These are phyloP conservation scores for Magnusiomyces suaveolens DNA, from an alignment of 1,139 yeast genomes.

Conservation along the genomic window DNA sequence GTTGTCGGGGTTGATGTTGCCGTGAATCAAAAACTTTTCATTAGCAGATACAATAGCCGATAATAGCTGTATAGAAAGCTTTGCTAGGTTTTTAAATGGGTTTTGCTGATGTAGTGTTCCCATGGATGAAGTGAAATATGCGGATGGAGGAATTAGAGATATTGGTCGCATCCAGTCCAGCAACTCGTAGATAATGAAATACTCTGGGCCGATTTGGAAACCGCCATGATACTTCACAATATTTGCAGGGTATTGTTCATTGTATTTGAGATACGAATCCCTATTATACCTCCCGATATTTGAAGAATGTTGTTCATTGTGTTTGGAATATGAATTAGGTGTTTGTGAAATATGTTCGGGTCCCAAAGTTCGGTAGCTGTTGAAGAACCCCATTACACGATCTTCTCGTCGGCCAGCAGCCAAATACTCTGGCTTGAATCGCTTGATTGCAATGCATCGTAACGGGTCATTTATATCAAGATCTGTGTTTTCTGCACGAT, in stretches of 20 bases:
- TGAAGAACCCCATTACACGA: slow-evolving; percentile 11
- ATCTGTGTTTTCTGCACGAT: slow-evolving; percentile 17
- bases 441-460: slow-evolving; percentile 19
- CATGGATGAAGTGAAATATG: background rate
- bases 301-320: background rate
- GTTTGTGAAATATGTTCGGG: too few relatives aligned
- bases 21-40: slow-evolving; percentile 52
- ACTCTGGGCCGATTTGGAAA: slow-evolving; percentile 16
- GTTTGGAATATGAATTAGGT: too few relatives aligned
- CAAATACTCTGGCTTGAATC: slow-evolving; percentile 15
- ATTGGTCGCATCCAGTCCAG: slow-evolving; percentile 17
- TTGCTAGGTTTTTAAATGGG: slow-evolving; percentile 17
- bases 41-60: slow-evolving; percentile 30
- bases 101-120: background rate
- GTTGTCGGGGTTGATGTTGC: slow-evolving; percentile 80
- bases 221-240: slow-evolving; percentile 16
- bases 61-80: slow-evolving; percentile 21
- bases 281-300: slow-evolving; percentile 15
- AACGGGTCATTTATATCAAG: slow-evolving; percentile 12
- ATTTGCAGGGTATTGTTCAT: slow-evolving; percentile 5
- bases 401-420: slow-evolving; percentile 18
- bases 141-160: slow-evolving; percentile 8
- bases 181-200: slow-evolving; percentile 17
- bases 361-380: too few relatives aligned
- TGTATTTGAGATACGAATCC: too few relatives aligned